Base-by-base conservation (phyloP, 345 rosid species). In the Crucihimalaya himalaica region DNA sequence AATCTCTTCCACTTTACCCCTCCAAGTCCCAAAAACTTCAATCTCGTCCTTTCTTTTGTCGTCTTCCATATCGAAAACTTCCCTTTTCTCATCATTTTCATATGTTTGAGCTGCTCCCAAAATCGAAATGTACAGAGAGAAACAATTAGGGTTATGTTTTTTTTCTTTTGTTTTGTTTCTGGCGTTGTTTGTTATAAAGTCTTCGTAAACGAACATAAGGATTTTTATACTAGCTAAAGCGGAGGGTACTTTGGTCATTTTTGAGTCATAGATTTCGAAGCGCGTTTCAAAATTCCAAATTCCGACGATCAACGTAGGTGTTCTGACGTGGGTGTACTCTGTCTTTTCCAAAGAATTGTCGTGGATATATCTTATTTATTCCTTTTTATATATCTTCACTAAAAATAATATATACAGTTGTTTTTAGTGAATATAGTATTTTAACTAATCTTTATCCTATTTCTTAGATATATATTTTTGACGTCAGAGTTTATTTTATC, bases 1-100 rank as follows among this genome's bases (percentile, higher is more conserved):
- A 76, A 29, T 70, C 66, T 74, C 66, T 68, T 73, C 74, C 78
- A 73, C 3, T 79, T 68, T 25, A 66, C 3, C 20, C 73, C 52
- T 19, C 63, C 37, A 34, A 54, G 35, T 71, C 78, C 73, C 21
- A 72, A 32, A 66, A 78, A 65, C 15, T 66, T 72, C 64, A 66
- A 60, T 12, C 69, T 61, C 64, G 73, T 64, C 80, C 80, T 70
- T 31, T 77, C 80, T 12, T 77, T 63, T 8, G 51, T 76, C 25
- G 66, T 23, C 76, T 63, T 70, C 55, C 53, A 76, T 4, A 56
- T 19, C 18, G 66, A 45, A 27, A 56, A 6, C 4, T 42, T 70
- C 13, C 71, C 46, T 20, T 69, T 69, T 14, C 43, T 3, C 70
- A 69, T 62, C 70, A 52, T 74, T 9, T 43, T 19, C 37, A 32